phyloP scores from a whole-genome alignment of 805 yeast genomes.

The Scheffersomyces spartinae region DNA sequence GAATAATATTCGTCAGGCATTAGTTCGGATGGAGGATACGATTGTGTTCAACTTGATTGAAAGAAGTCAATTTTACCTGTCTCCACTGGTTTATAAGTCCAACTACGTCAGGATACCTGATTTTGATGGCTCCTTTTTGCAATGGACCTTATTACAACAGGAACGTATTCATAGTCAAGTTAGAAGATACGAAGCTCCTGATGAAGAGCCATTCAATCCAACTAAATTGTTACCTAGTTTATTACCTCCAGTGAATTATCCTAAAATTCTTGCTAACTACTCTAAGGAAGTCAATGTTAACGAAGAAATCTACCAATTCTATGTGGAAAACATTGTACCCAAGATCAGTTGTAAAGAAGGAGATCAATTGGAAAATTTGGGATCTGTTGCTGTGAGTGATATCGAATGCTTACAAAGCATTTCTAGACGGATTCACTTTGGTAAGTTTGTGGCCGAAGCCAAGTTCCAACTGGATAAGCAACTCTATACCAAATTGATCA shows the following conservation, averaged over 20 bases:
- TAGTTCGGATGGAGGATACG: constrained; percentile 93
- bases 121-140: constrained; percentile 73
- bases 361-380: constrained; percentile 77
- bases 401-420: constrained; percentile 80
- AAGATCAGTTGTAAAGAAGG: constrained; percentile 51
- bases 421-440: constrained; percentile 90
- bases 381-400: constrained; percentile 77
- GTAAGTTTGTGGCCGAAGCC: constrained; percentile 95
- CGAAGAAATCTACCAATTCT: constrained; percentile 50
- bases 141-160: constrained; percentile 69
- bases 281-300: constrained; percentile 70
- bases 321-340: constrained; percentile 69
- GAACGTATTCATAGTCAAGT: constrained; percentile 61
- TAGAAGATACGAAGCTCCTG: constrained; percentile 89
- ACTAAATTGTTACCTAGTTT: constrained; percentile 52
- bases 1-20: constrained; percentile 69
- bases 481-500: constrained; percentile 52
- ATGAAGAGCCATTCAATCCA: constrained; percentile 85
- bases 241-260: constrained; percentile 70
- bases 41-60: constrained; percentile 88
- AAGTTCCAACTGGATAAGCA: constrained; percentile 66
- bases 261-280: constrained; percentile 65
- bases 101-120: constrained; percentile 50
- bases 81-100: constrained; percentile 60
- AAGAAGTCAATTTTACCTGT: constrained; percentile 74